These are phyloP conservation scores for Sesbania bispinosa DNA, from an alignment of 306 rosid species.

Conservation along the genomic window DNA sequence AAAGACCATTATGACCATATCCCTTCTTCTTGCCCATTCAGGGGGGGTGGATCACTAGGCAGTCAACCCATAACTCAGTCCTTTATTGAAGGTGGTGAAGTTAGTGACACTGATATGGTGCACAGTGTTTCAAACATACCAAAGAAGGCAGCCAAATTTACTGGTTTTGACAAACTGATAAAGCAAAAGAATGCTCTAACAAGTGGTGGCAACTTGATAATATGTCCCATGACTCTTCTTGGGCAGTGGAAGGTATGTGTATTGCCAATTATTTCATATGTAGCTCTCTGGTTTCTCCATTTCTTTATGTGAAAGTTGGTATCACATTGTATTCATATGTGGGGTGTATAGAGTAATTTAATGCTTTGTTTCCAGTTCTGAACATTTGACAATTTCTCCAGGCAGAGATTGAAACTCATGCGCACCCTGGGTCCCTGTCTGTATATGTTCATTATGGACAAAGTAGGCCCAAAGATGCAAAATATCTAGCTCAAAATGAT, in stretches of 20 bases:
- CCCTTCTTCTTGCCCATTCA: slow-evolving; percentile 74
- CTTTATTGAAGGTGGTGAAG: slow-evolving; percentile 45
- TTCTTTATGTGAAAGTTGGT: slow-evolving; percentile 16
- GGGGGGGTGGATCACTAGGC: slow-evolving; percentile 52
- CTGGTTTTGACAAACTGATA: slow-evolving; percentile 66
- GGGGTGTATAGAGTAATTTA: slow-evolving; percentile 4
- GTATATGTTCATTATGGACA: slow-evolving; percentile 88
- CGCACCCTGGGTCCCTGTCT: slow-evolving; percentile 67
- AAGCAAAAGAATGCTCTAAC: slow-evolving; percentile 51
- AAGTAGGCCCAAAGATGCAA: slow-evolving; percentile 86
- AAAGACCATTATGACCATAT: slow-evolving; percentile 94
- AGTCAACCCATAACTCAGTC: slow-evolving; percentile 41
- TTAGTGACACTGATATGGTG: slow-evolving; percentile 24
- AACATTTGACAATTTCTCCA: slow-evolving; percentile 42
- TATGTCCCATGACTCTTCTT: slow-evolving; percentile 92
- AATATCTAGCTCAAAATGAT: slow-evolving; percentile 61
- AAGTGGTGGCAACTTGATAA: slow-evolving; percentile 74
- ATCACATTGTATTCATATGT: neutral
- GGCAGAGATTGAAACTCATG: slow-evolving; percentile 95
- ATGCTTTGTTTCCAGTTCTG: slow-evolving; percentile 13
- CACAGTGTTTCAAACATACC: slow-evolving; percentile 33
- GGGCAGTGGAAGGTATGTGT: slow-evolving; percentile 92
- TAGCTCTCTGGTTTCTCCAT: slow-evolving; percentile 19
- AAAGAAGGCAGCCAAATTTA: slow-evolving; percentile 48
- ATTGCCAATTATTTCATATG: neutral